These are phyloP conservation scores for Phytophthora capsici DNA, from an alignment of 352 stramenopile species.

Conservation along the genomic window DNA sequence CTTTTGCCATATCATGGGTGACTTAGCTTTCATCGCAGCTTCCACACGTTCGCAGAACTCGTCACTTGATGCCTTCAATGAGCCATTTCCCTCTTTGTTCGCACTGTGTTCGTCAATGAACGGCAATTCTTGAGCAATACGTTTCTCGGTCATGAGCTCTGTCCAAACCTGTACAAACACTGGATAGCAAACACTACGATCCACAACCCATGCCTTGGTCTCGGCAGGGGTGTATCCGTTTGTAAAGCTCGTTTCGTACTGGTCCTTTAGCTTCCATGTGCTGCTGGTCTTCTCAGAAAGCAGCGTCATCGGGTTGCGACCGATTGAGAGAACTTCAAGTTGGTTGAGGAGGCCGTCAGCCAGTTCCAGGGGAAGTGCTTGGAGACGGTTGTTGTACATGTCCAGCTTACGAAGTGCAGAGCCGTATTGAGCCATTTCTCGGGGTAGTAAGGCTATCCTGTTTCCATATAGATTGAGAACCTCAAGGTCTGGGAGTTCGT, in stretches of 20 bases:
- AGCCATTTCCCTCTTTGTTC: not conserved
- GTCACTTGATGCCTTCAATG: slow-evolving; percentile 33
- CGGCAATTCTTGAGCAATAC: not conserved
- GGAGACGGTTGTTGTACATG: slow-evolving; percentile 64
- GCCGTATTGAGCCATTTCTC: slow-evolving; percentile 45
- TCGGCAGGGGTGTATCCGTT: slow-evolving; percentile 61
- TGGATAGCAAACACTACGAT: slow-evolving; percentile 59
- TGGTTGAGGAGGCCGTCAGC: slow-evolving; percentile 47
- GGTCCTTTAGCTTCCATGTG: slow-evolving; percentile 60
- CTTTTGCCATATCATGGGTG: slow-evolving; percentile 58
- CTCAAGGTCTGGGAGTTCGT: slow-evolving; percentile 50
- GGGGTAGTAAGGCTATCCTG: slow-evolving; percentile 50
- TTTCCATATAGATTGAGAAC: slow-evolving; percentile 66
- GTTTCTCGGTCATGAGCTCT: slow-evolving; percentile 7
- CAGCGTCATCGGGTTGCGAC: slow-evolving; percentile 56
- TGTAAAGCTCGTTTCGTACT: slow-evolving; percentile 54
- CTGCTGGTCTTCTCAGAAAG: slow-evolving; percentile 74
- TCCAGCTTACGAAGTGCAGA: slow-evolving; percentile 58
- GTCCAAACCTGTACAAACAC: slow-evolving; percentile 59
- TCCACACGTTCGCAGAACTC: slow-evolving; percentile 55
- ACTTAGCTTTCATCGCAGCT: slow-evolving; percentile 26
- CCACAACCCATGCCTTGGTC: slow-evolving; percentile 56
- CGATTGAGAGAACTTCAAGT: slow-evolving; percentile 66
- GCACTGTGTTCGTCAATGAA: not conserved
- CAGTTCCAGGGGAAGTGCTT: slow-evolving; percentile 62